These are phyloP conservation scores for Pichia ethanolica DNA, from an alignment of 805 yeast species.

Conservation along the genomic window DNA sequence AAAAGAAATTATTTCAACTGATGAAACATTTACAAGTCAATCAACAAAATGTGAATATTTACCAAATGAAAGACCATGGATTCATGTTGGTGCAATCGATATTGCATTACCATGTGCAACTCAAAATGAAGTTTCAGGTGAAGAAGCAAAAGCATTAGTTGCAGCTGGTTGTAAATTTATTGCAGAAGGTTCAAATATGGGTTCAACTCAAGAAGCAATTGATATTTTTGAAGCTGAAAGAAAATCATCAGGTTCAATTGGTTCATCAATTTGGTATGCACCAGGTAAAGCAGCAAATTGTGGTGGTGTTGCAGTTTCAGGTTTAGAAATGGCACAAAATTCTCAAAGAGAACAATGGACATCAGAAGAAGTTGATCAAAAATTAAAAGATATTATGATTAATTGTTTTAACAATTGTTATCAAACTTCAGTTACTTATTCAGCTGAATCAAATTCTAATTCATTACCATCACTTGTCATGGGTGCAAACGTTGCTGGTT, in stretches of 20 bases:
- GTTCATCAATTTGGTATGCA: constrained; percentile 85
- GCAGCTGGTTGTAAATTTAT: constrained; percentile 87
- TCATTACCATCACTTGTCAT: constrained; percentile 89
- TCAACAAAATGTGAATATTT: constrained; percentile 66
- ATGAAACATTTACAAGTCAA: constrained; percentile 39
- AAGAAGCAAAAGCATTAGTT: constrained; percentile 90
- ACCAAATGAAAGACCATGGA: constrained; percentile 96
- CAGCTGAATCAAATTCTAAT: constrained; percentile 56
- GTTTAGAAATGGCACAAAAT: constrained; percentile 99
- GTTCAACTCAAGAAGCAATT: constrained; percentile 96
- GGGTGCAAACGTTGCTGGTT: constrained; percentile 99
- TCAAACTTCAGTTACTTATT: constrained; percentile 74
- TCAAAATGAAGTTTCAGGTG: constrained; percentile 95
- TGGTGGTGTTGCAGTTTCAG: constrained; percentile 99
- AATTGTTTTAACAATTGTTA: constrained; percentile 90
- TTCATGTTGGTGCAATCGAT: constrained; percentile 83
- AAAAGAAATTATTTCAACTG: constrained; percentile 54
- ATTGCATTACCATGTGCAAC: constrained; percentile 98
- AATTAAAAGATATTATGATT: constrained; percentile 88
- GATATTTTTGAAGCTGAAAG: constrained; percentile 86
- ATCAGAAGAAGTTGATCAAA: constrained; percentile 82
- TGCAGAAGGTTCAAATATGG: constrained; percentile 99
- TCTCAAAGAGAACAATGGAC: constrained; percentile 91
- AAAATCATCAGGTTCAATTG: constrained; percentile 32
- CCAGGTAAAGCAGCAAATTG: constrained; percentile 99